Evolutionary conservation across 2,329 filamentous ascomycete genomes (phyloP).

Genomic region (Malbranchea cinnamomea): DNA sequence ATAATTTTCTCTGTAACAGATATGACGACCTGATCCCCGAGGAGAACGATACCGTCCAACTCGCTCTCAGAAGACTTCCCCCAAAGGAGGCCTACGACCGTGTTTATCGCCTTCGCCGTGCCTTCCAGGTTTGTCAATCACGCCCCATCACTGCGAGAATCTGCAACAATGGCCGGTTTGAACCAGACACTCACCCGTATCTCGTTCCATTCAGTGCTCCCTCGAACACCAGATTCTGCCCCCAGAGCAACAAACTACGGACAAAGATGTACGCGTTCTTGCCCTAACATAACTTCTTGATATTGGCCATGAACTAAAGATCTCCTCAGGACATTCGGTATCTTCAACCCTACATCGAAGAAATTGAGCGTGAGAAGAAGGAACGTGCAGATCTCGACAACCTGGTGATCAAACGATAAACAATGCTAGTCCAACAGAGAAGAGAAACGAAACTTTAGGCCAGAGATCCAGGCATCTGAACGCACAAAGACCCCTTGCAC

Average conservation of each 20-base stretch:
- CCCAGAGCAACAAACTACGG: slow-evolving; percentile 51
- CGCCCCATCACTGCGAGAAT: background rate
- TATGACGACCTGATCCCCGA: slow-evolving; percentile 91
- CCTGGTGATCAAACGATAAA: slow-evolving; percentile 38
- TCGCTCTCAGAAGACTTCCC: slow-evolving; percentile 78
- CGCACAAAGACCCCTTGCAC: too few species aligned
- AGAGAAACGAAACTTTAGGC: too few species aligned
- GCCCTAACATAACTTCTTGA: background rate
- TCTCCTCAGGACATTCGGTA: slow-evolving; percentile 47
- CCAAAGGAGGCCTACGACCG: slow-evolving; percentile 91
- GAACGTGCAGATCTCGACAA: slow-evolving; percentile 56
- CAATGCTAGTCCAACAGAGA: too few species aligned
- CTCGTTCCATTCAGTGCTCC: slow-evolving; percentile 39
- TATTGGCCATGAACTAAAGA: slow-evolving; percentile 6
- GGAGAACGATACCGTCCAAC: slow-evolving; percentile 73
- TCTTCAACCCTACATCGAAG: slow-evolving; percentile 50
- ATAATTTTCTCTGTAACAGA: slow-evolving; percentile 35
- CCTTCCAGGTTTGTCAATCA: slow-evolving; percentile 57
- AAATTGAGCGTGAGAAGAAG: slow-evolving; percentile 51
- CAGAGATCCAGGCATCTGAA: too few species aligned
- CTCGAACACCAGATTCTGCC: slow-evolving; percentile 51
- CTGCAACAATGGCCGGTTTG: background rate
- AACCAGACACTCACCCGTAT: background rate
- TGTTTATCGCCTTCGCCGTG: slow-evolving; percentile 90
- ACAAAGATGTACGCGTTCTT: slow-evolving; percentile 41